phyloP scores from a whole-genome alignment of 768 basidiomycete species.

The Mycena albidolilacea region DNA sequence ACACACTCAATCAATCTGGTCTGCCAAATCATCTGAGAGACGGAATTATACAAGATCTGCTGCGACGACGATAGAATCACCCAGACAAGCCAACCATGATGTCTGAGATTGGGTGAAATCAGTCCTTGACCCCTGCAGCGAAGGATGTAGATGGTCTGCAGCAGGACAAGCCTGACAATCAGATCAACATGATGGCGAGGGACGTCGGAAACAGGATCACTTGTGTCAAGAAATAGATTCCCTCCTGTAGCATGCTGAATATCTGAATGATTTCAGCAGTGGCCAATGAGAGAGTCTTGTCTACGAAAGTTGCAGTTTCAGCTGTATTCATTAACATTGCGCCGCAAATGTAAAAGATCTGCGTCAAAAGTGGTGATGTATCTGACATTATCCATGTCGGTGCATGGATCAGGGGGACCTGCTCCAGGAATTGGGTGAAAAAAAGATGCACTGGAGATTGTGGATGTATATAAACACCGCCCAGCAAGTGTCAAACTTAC shows the following conservation, averaged over 20 bases:
- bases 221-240: slow-evolving; percentile 42
- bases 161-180: slow-evolving; percentile 63
- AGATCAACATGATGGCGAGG: slow-evolving; percentile 48
- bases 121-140: slow-evolving; percentile 54
- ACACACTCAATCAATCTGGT: slow-evolving; percentile 60
- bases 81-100: too few relatives aligned
- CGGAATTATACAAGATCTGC: background rate
- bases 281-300: slow-evolving; percentile 56
- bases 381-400: slow-evolving; percentile 65
- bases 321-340: slow-evolving; percentile 70
- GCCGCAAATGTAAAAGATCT: slow-evolving; percentile 74
- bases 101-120: too few relatives aligned
- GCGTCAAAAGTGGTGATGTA: slow-evolving; percentile 65
- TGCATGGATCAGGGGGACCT: slow-evolving; percentile 70
- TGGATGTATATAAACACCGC: background rate
- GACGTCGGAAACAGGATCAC: slow-evolving; percentile 40
- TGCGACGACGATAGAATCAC: slow-evolving; percentile 33
- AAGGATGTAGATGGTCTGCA: slow-evolving; percentile 71
- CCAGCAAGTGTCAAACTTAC: background rate
- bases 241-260: slow-evolving; percentile 54
- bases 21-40: slow-evolving; percentile 62
- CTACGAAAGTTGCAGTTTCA: slow-evolving; percentile 44
- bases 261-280: slow-evolving; percentile 66
- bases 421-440: slow-evolving; percentile 53
- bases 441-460: too few relatives aligned